Conservation (phyloP, 345 rosid genomes). For the Lepidium sativum region DNA sequence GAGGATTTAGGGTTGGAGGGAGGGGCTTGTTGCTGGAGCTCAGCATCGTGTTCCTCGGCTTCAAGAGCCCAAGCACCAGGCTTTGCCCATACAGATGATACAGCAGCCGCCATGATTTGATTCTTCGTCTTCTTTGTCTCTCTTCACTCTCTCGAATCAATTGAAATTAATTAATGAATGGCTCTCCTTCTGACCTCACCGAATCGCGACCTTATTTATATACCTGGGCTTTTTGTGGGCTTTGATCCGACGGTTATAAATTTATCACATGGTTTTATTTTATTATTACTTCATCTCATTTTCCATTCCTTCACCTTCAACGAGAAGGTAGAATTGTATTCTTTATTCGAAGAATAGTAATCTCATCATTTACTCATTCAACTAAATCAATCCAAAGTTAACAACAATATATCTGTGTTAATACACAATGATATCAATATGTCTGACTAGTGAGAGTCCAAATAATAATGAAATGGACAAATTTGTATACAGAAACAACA, state of each 20-base stretch:
- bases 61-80: conserved; percentile 96
- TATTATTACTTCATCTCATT: background rate
- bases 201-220: conserved; percentile 4
- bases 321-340: background rate
- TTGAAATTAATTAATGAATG: no score
- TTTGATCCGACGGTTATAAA: conserved; percentile 42
- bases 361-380: background rate
- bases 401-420: background rate
- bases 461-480: no score
- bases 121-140: background rate
- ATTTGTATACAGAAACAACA: no score
- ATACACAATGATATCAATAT: no score
- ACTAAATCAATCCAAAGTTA: background rate
- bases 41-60: conserved; percentile 74
- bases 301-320: background rate
- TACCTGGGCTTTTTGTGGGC: background rate
- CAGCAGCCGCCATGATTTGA: conserved; percentile 67
- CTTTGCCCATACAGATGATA: conserved; percentile 85
- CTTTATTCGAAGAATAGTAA: no score
- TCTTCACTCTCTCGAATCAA: no score
- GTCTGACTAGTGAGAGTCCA: no score
- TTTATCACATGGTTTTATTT: background rate
- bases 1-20: background rate
- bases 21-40: conserved; percentile 33
- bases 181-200: no score